Evolutionary conservation across 108 stramenopile genomes (phyloP).

Genomic region (Skeletonema costatum): DNA sequence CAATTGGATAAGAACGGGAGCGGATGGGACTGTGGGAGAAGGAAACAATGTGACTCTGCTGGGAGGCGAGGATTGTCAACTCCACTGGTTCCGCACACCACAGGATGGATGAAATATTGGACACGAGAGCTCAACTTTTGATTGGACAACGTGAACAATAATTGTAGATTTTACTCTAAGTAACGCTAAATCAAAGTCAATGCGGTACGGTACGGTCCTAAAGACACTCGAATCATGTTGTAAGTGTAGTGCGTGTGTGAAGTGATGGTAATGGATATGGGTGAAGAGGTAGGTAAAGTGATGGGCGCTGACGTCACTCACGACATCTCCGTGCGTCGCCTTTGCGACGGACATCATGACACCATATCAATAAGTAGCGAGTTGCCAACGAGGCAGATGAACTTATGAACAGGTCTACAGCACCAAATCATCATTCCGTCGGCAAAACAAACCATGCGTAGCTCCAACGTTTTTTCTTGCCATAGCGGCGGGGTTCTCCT

Average conservation of each 20-base stretch:
- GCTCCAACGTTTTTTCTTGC: not conserved
- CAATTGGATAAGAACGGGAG: constrained; percentile 40
- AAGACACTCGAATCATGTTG: no score
- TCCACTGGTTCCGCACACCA: constrained; percentile 83
- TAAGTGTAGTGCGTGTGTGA: no score
- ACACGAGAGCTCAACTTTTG: constrained; percentile 62
- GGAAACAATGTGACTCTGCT: constrained; percentile 15
- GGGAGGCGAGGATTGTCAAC: constrained; percentile 15
- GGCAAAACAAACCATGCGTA: not conserved
- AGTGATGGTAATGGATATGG: no score
- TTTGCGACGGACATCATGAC: not conserved
- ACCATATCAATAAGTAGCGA: not conserved
- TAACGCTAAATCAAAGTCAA: not conserved
- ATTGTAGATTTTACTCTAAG: not conserved
- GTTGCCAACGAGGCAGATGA: not conserved
- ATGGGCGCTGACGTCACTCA: not conserved
- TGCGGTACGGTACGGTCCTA: not conserved
- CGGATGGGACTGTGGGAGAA: constrained; percentile 12
- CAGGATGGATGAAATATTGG: constrained; percentile 73
- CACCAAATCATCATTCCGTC: not conserved
- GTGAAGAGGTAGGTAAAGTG: not conserved
- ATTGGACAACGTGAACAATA: not conserved
- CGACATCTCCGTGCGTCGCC: not conserved
- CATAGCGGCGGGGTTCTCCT: not conserved
- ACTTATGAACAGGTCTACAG: not conserved